Evolutionary conservation across 2,329 filamentous ascomycete species (phyloP).

Genomic region (Sporothrix sp.): DNA sequence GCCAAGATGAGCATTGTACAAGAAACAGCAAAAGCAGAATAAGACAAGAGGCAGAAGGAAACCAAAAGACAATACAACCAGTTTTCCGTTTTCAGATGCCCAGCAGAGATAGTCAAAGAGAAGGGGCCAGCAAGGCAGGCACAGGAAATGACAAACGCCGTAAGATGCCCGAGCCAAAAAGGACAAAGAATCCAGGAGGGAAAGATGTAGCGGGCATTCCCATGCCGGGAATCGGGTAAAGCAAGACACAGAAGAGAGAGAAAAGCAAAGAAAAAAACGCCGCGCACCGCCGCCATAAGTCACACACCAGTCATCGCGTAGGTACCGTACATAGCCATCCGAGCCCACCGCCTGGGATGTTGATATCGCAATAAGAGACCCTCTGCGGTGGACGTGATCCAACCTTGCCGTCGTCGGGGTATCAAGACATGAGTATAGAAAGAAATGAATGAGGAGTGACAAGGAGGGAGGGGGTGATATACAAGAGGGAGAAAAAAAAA

Average conservation of each 20-base stretch:
- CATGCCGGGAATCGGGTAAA: too few relatives aligned
- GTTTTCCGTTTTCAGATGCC: not conserved
- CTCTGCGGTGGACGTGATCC: not conserved
- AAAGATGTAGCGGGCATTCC: not conserved
- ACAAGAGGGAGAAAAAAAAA: not conserved
- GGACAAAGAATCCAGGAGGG: not conserved
- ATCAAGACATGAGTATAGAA: not conserved
- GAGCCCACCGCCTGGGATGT: not conserved
- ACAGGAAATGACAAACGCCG: slow-evolving; percentile 1
- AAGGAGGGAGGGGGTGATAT: not conserved
- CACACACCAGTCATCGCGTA: slow-evolving; percentile 4
- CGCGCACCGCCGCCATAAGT: slow-evolving; percentile 5
- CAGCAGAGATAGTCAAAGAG: not conserved
- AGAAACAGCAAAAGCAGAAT: not conserved
- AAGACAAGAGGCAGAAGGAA: not conserved
- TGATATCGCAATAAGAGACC: not conserved
- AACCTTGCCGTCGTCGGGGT: not conserved
- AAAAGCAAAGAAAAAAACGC: slow-evolving; percentile 7
- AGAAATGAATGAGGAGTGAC: not conserved
- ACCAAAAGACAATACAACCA: not conserved
- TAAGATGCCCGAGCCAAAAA: slow-evolving; percentile 4
- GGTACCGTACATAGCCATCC: not conserved
- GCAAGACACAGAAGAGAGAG: not conserved
- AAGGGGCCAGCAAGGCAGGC: not conserved
- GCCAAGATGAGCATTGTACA: not conserved